These are phyloP conservation scores for Potentilla sterilis DNA, from an alignment of 306 rosid genomes.

Conservation along the genomic window DNA sequence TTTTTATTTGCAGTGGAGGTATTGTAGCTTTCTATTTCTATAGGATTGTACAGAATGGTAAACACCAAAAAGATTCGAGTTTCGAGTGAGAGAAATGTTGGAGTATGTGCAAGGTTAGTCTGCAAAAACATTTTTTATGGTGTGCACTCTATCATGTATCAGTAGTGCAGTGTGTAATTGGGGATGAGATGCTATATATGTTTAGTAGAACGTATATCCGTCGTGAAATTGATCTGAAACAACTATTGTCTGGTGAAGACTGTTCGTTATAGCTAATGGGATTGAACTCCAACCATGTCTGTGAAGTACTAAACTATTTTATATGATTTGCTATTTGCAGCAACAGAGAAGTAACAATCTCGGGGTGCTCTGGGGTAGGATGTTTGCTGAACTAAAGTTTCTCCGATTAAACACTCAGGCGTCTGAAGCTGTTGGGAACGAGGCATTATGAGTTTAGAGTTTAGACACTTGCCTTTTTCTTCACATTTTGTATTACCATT, in stretches of 20 bases:
- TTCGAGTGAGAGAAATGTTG: conserved; percentile 44
- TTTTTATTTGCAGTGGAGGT: conserved; percentile 62
- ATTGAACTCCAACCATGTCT: not conserved
- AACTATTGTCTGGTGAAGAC: not conserved
- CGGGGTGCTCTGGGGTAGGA: not conserved
- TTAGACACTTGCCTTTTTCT: not conserved
- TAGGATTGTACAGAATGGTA: conserved; percentile 46
- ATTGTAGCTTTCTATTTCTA: conserved; percentile 64
- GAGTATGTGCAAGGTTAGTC: conserved; percentile 40
- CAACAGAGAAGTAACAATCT: not conserved
- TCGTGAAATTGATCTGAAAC: not conserved
- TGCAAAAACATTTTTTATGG: not conserved
- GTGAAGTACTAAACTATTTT: not conserved
- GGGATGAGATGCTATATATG: not conserved
- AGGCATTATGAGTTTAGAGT: conserved; percentile 5
- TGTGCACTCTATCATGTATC: not conserved
- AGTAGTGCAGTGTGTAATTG: not conserved
- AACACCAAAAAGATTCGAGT: conserved; percentile 39
- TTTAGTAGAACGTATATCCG: not conserved
- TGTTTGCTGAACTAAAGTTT: not conserved
- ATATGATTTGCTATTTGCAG: not conserved
- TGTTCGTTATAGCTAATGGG: not conserved
- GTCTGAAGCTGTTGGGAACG: conserved; percentile 1
- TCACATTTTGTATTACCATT: not conserved
- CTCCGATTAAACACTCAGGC: not conserved